Evolutionary conservation across 768 basidiomycete genomes (phyloP).

Genomic region (Amanita pallidorosea): DNA sequence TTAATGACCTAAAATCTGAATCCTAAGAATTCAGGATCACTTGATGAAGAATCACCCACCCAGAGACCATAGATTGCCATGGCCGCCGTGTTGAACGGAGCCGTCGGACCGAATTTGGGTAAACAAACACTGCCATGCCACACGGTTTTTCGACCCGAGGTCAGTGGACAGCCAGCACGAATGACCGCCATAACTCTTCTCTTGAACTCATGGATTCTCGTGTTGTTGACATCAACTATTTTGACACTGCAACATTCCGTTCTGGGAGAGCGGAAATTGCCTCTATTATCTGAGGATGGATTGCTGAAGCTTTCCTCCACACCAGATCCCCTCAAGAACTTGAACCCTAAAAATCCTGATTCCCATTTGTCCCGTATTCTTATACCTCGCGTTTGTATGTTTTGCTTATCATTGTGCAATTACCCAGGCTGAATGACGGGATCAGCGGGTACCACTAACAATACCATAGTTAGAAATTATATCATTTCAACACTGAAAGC

Average conservation of each 20-base stretch:
- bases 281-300: conserved; percentile 37
- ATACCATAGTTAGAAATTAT: conserved; percentile 73
- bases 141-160: background rate
- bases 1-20: conserved; percentile 68
- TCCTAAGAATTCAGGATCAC: background rate
- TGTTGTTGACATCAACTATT: conserved; percentile 13
- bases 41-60: background rate
- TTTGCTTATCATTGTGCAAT: background rate
- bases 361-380: conserved; percentile 79
- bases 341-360: conserved; percentile 53
- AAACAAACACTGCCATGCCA: background rate
- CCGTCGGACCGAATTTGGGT: background rate
- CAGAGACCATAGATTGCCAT: conserved; percentile 8
- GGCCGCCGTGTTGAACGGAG: background rate
- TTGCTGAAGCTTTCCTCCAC: conserved; percentile 38
- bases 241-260: conserved; percentile 23
- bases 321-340: conserved; percentile 55
- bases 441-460: conserved; percentile 64
- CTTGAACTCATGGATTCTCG: conserved; percentile 11
- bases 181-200: conserved; percentile 4
- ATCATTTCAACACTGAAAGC: conserved; percentile 61
- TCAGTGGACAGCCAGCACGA: background rate
- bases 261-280: conserved; percentile 30
- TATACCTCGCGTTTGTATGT: conserved; percentile 74
- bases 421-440: background rate